A percentile compares a stretch with the other conserved stretches of the same genome.
Conservation (phyloP, 2,329 filamentous ascomycete genomes). For the Ceratocystis huliohia region DNA sequence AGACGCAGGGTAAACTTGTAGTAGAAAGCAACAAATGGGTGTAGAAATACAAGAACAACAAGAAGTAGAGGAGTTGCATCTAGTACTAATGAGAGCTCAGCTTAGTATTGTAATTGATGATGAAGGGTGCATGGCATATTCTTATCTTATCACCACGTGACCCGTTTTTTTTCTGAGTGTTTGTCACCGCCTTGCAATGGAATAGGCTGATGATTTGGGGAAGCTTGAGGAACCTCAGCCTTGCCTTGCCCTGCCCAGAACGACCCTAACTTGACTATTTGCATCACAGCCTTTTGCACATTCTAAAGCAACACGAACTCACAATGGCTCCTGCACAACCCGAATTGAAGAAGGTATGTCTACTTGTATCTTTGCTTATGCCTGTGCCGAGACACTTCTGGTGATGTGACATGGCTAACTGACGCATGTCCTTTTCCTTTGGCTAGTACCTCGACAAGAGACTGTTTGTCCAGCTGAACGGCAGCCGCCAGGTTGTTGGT, state of each 20-base stretch:
- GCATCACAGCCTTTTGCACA: conserved; percentile 3
- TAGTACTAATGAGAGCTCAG: too few species aligned
- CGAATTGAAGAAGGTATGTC: conserved; percentile 84
- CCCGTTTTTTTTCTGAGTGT: conserved; percentile 23
- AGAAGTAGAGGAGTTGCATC: too few species aligned
- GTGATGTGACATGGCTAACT: neutral
- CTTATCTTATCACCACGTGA: conserved; percentile 42
- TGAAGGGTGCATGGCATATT: neutral
- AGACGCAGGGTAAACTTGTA: too few species aligned
- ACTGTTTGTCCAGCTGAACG: conserved; percentile 94
- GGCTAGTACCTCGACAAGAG: conserved; percentile 94
- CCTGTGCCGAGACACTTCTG: neutral
- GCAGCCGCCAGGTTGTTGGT: conserved; percentile 92
- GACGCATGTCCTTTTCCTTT: neutral
- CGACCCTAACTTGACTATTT: neutral
- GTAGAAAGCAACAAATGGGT: too few species aligned
- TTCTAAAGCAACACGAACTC: conserved; percentile 9
- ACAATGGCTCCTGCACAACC: conserved; percentile 97
- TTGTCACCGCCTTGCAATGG: neutral
- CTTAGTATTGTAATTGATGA: neutral
- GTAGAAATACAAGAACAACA: too few species aligned
- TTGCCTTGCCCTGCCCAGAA: neutral
- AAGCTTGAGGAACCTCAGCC: conserved; percentile 11
- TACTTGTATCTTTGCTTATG: neutral
- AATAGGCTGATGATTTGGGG: neutral